These are phyloP conservation scores for Aureobasidium sp. DNA, from an alignment of 2,329 filamentous ascomycete genomes.

Conservation along the genomic window DNA sequence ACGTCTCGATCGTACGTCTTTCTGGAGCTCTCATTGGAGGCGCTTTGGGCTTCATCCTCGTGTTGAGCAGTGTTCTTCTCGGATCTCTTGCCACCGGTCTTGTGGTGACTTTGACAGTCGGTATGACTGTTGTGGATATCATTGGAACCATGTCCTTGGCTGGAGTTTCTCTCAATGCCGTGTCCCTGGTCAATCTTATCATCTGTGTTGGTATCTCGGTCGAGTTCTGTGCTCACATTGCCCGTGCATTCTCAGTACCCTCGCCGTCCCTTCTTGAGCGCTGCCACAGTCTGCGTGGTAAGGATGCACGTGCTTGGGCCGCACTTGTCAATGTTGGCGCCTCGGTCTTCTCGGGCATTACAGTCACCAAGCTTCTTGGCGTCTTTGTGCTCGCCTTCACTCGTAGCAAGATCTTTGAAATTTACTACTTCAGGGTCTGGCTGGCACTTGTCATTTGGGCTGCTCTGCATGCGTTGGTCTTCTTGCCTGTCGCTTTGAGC, in stretches of 20 bases:
- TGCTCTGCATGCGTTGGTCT: slow-evolving; percentile 79
- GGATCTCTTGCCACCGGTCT: slow-evolving; percentile 76
- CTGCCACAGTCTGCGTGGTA: slow-evolving; percentile 63
- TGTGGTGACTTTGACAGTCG: slow-evolving; percentile 76
- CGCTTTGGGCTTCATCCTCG: slow-evolving; percentile 76
- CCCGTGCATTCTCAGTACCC: slow-evolving; percentile 92
- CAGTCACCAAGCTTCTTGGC: slow-evolving; percentile 87
- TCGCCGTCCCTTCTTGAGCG: slow-evolving; percentile 73
- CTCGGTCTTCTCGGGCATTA: slow-evolving; percentile 93
- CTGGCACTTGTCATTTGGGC: slow-evolving; percentile 84
- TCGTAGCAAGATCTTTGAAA: slow-evolving; percentile 95
- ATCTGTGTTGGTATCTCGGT: slow-evolving; percentile 96
- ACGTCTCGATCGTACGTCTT: slow-evolving; percentile 73
- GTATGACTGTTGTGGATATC: slow-evolving; percentile 91
- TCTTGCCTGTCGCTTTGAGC: slow-evolving; percentile 83
- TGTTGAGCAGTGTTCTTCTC: slow-evolving; percentile 70
- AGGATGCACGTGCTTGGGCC: slow-evolving; percentile 83
- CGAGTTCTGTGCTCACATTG: slow-evolving; percentile 96
- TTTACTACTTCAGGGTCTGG: slow-evolving; percentile 99
- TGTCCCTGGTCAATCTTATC: slow-evolving; percentile 90
- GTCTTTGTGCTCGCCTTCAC: slow-evolving; percentile 92
- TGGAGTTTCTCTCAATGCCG: slow-evolving; percentile 84
- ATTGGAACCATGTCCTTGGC: slow-evolving; percentile 90
- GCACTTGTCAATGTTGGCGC: slow-evolving; percentile 91
- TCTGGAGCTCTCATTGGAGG: slow-evolving; percentile 73